Percentiles rank a stretch among this genome's conserved stretches.
These are phyloP conservation scores for Thinopyrum obtusiflorum DNA, from an alignment of 202 grass and related monocot species.

Conservation along the genomic window DNA sequence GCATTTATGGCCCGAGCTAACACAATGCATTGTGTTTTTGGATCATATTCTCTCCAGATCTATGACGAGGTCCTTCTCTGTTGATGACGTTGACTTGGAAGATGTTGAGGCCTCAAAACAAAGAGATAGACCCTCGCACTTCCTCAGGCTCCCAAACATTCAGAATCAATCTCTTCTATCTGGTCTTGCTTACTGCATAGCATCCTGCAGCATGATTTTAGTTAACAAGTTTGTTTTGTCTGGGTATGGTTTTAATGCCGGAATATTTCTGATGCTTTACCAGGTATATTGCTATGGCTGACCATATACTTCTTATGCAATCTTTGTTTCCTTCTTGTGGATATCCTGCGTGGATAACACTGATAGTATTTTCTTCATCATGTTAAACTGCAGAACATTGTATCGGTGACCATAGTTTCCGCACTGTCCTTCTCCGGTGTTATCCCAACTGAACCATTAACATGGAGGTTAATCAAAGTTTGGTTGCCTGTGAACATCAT, in stretches of 20 bases:
- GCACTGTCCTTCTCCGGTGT: constrained; percentile 56
- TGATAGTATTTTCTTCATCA: constrained; percentile 13
- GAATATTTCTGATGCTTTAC: constrained; percentile 95
- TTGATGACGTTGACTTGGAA: constrained; percentile 68
- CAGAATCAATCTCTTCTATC: constrained; percentile 81
- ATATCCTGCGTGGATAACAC: background rate
- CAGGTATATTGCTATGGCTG: constrained; percentile 55
- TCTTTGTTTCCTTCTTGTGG: constrained; percentile 18
- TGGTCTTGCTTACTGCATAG: constrained; percentile 87
- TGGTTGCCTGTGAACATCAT: constrained; percentile 96
- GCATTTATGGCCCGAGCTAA: constrained; percentile 15
- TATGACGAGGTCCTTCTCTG: constrained; percentile 47
- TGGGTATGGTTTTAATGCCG: constrained; percentile 87
- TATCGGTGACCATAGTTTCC: constrained; percentile 80
- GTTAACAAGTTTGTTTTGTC: constrained; percentile 93
- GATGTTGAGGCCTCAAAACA: constrained; percentile 72
- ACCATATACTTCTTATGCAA: constrained; percentile 26
- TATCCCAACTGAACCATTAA: constrained; percentile 79
- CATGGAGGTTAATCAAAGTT: constrained; percentile 80
- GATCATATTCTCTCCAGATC: constrained; percentile 54
- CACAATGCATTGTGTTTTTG: constrained; percentile 9
- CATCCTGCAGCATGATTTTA: constrained; percentile 95
- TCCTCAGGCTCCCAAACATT: constrained; percentile 48
- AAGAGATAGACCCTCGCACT: constrained; percentile 48
- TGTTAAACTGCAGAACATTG: constrained; percentile 82